phyloP scores from a whole-genome alignment of 345 rosid genomes.

The Arabis hirsuta region DNA sequence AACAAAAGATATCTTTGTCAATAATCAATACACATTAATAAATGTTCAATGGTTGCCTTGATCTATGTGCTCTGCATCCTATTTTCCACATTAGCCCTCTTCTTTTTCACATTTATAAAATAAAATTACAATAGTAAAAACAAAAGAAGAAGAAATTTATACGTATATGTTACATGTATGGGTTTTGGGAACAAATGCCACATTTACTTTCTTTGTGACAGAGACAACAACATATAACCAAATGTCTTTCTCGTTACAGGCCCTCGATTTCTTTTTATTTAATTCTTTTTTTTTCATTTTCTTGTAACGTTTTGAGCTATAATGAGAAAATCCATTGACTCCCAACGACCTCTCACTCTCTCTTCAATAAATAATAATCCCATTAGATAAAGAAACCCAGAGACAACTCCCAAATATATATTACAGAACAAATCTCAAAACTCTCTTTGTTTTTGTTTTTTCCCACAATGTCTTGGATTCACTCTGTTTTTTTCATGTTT shows the following conservation, averaged over 20 bases:
- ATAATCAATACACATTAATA: conserved; percentile 30
- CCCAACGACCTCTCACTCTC: conserved; percentile 47
- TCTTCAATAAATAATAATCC: conserved; percentile 36
- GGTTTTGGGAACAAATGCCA: conserved; percentile 40
- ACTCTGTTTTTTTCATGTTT: conserved; percentile 16
- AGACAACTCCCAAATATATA: background rate
- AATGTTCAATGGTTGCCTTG: conserved; percentile 27
- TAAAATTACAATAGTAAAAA: background rate
- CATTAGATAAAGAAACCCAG: conserved; percentile 29
- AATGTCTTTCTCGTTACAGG: conserved; percentile 45
- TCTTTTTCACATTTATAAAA: background rate
- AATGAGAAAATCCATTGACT: conserved; percentile 35
- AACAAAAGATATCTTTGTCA: background rate
- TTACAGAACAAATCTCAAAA: conserved; percentile 9
- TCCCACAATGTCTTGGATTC: conserved; percentile 37
- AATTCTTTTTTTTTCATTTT: background rate
- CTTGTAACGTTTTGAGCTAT: conserved; percentile 29
- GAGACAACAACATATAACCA: conserved; percentile 46
- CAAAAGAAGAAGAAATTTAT: background rate
- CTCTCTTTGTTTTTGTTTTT: conserved; percentile 1
- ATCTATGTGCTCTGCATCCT: conserved; percentile 29
- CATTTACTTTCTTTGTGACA: conserved; percentile 38
- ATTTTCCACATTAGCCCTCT: conserved; percentile 13
- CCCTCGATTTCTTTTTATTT: conserved; percentile 23
- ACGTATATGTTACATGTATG: conserved; percentile 34